Evolutionary conservation across 371 early-diverging fungal species (phyloP), one percentile per base, ranked within the genome.

Genomic region (Syncephalastrum monosporum): DNA sequence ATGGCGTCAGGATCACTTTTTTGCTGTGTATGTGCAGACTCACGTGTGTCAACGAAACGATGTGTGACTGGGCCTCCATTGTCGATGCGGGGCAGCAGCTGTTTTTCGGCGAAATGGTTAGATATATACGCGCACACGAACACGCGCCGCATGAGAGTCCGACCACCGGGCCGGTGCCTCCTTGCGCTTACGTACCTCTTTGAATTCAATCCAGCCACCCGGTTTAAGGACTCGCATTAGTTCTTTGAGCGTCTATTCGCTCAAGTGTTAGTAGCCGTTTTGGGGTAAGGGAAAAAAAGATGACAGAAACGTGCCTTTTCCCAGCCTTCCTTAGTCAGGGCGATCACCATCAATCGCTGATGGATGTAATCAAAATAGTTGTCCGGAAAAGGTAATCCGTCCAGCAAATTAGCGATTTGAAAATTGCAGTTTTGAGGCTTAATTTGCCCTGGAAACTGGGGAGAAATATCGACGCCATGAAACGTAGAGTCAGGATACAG

Each of bases 291-390:
- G 38, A 33, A 33, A 33, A 33, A 33, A 33, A 33, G 38, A 12
- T 33, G 38, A 33, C 38, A 33, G 38, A 2, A 33, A 33, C 38
- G 8, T 33, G 38, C 38, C 38, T 58, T 66, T 24, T 42, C 33
- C 73, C 73, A 72, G 27, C 69, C 67, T 10, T 23, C 43, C 4
- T 62, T 23, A 8, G 60, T 66, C 14, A 74, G 52, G 5, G 63
- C 68, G 13, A 74, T 38, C 4, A 66, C n/a, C 19, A 70, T 60
- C 24, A 74, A 38, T 45, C 81, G 68, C 57, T 82, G 77, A 60
- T 81, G 77, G 25, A 82, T 63, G 59, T 71, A 82, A 50, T 78
- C 82, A 68, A 82, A 80, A 23, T 64, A 53, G 50, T 79, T 65
- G 51, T 79, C 75, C 5, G 77, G 72, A 60, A 72, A 81, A 7